Base-by-base conservation (phyloP, 345 rosid genomes). In the Barbarea vulgaris region DNA sequence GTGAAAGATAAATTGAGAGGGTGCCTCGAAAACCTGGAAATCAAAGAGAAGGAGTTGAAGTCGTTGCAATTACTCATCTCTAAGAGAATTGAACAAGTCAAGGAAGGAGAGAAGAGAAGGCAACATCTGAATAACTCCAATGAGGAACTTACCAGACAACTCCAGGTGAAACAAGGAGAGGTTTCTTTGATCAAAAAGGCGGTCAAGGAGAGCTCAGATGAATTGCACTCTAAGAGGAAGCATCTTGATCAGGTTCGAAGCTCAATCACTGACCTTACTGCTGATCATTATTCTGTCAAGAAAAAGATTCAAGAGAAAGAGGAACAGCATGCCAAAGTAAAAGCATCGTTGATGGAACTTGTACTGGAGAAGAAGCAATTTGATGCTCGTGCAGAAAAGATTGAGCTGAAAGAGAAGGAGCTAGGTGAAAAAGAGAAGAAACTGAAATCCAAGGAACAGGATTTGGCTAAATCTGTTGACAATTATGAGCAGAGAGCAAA, bases 301-400 rank as follows among this genome's bases (percentile, higher is more conserved):
- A 54, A 53, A 53, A 54, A 61, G 48, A 54, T 56, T 51, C 52
- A 67, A 60, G 78, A 50, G 31, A 82, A 69, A 76, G 81, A 79
- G 70, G 50, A 59, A 34, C 48, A 61, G 7, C 31, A 61, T 37
- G 72, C 6, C 73, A 64, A 34, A 31, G 21, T 77, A 11, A 28
- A 64, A 77, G 41, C 28, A 67, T 79, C 80, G 21, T 25, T 78
- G 54, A 46, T 53, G 27, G 68, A 66, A 47, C 51, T 81, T 57
- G 77, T 41, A 57, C 18, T 33, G 31, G 75, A 80, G 67, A 74
- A 79, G 79, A 79, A 75, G 63, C 74, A 80, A 25, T 57, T 64
- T 13, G 61, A 33, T 53, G 64, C 41, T 56, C 73, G 67, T n/a
- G 39, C 54, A 13, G 56, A 15, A 57, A 68, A 68, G 25, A 36